phyloP scores from a whole-genome alignment of 495 filamentous ascomycete species.

The Aspergillus saccharolyticus region DNA sequence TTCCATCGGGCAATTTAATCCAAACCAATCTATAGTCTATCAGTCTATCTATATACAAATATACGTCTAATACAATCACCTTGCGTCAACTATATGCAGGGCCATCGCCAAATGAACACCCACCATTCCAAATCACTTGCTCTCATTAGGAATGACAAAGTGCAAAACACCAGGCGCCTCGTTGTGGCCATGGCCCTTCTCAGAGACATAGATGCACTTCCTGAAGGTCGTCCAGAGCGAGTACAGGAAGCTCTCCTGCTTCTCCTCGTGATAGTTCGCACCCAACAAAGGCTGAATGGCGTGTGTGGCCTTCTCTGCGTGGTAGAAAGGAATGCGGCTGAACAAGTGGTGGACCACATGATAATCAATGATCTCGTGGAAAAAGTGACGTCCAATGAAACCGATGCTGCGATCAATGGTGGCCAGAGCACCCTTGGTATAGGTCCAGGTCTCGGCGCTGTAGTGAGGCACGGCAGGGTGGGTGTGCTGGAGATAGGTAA shows the following conservation, averaged over 20 bases:
- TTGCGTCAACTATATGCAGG: neutral
- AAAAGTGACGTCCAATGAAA: conserved; percentile 77
- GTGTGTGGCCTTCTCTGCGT: conserved; percentile 81
- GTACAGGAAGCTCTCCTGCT: conserved; percentile 22
- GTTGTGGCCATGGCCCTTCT: neutral
- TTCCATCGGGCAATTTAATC: too few relatives aligned
- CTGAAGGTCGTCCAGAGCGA: conserved; percentile 22
- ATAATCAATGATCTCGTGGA: conserved; percentile 90
- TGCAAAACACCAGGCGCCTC: conserved; percentile 17
- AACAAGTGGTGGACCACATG: conserved; percentile 90
- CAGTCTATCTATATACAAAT: neutral
- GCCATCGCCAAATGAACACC: neutral
- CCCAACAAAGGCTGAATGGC: conserved; percentile 83
- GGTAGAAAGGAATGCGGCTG: conserved; percentile 81
- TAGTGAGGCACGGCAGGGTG: conserved; percentile 85
- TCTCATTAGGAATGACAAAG: conserved; percentile 14
- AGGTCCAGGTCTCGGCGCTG: conserved; percentile 70
- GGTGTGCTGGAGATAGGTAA: conserved; percentile 90
- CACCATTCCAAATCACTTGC: neutral
- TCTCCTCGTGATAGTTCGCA: conserved; percentile 69
- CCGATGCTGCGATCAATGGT: conserved; percentile 89
- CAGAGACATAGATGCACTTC: conserved; percentile 23
- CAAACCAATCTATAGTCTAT: neutral
- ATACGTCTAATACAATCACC: neutral
- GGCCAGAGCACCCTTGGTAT: conserved; percentile 75